phyloP scores from a whole-genome alignment of 352 stramenopile genomes.

The Phytopythium helicoides region DNA sequence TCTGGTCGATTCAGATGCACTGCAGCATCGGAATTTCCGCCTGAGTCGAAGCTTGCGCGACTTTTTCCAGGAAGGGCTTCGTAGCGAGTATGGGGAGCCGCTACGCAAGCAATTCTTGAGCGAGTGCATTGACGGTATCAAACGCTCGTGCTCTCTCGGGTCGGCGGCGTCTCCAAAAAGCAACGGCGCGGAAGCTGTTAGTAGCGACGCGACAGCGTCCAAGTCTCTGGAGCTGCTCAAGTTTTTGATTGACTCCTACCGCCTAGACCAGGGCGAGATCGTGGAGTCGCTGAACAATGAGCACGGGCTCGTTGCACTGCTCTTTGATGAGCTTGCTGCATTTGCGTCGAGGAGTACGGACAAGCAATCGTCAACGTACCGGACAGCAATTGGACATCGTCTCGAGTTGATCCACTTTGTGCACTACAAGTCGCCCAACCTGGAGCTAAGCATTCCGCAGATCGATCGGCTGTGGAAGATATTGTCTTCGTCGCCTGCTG shows the following conservation, averaged over 20 bases:
- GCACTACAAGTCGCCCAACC: slow-evolving; percentile 72
- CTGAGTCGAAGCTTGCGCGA: slow-evolving; percentile 66
- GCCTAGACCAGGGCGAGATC: slow-evolving; percentile 57
- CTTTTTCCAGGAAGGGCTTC: slow-evolving; percentile 81
- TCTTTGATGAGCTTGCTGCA: slow-evolving; percentile 84
- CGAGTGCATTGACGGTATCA: slow-evolving; percentile 78
- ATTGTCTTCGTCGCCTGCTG: slow-evolving; percentile 66
- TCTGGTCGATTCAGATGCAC: slow-evolving; percentile 86
- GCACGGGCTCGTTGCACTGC: slow-evolving; percentile 63
- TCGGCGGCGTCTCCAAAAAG: slow-evolving; percentile 6
- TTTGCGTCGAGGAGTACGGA: slow-evolving; percentile 62
- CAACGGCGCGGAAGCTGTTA: slow-evolving; percentile 10
- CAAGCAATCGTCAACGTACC: slow-evolving; percentile 52
- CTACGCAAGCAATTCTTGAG: slow-evolving; percentile 67
- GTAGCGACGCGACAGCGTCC: slow-evolving; percentile 46
- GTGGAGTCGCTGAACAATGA: slow-evolving; percentile 75
- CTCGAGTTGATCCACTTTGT: slow-evolving; percentile 87
- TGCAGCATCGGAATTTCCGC: slow-evolving; percentile 52
- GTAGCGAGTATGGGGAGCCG: slow-evolving; percentile 64
- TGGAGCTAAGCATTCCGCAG: slow-evolving; percentile 74
- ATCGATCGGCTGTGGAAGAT: slow-evolving; percentile 76
- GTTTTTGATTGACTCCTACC: slow-evolving; percentile 86
- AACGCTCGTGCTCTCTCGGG: slow-evolving; percentile 55
- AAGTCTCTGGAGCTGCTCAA: slow-evolving; percentile 83
- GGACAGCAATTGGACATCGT: slow-evolving; percentile 76